Evolutionary conservation across 495 filamentous ascomycete species (phyloP), one percentile per base, ranked within the genome.

Genomic region (Annulohypoxylon nitens): DNA sequence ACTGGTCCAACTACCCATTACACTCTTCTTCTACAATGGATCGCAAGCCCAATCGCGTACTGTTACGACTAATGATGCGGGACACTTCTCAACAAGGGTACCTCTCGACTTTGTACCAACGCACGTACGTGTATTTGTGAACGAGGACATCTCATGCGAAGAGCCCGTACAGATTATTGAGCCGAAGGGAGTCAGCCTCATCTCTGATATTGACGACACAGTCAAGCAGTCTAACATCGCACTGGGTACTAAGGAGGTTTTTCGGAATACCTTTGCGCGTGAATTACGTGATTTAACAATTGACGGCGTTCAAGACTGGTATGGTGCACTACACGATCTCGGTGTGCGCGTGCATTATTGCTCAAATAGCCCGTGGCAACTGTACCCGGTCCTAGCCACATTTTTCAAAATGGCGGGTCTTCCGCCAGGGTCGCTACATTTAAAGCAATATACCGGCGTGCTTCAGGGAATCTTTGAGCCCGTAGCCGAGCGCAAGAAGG

Each of bases 151-250:
- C 4, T 97, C 94, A 9, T 89, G 88, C 7, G 91, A 90, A 0
- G 90, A 93, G 69, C 86, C 90, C 12, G 86, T 98, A 39, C 83
- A 88, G 43, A 84, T 97, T 30, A 93, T 92, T 16, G 91, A 97
- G 61, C 87, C 92, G 0, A 83, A 79, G n/a, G 96, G 96, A 23
- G 86, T 99, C 70, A 98, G 95, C 76, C 64, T 99, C 61, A 98
- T 99, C 76, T 98, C 93, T 77, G 96, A 99, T 75, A 95, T 99
- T 67, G 96, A 99, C 76, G 96, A 99, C 80, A 99, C 96, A 0
- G 92, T 99, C 67, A 99, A 99, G 78, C 93, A 94, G 73, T 98
- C 97, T 2, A 96, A 93, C 12, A 96, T 99, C 71, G 84, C 87
- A 5, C 87, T 88, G 69, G 96, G 97, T 0, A 90, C 95, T 0